Percentiles rank a stretch among this genome's conserved stretches.
Conservation (phyloP, 805 yeast genomes). For the Yarrowia phangngaensis region DNA sequence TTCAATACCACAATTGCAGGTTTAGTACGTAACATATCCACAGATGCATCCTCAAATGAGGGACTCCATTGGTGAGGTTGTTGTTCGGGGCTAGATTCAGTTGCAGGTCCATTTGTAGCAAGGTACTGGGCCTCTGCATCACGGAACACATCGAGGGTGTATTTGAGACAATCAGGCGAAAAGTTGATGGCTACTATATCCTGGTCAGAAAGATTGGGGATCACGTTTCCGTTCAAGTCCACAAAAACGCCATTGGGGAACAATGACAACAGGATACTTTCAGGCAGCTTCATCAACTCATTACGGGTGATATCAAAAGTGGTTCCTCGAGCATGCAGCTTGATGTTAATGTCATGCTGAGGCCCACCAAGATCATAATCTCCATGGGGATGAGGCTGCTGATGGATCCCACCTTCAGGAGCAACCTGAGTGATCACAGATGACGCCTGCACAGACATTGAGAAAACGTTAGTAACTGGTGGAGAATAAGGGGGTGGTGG, state of each 20-base stretch:
- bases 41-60: conserved; percentile 41
- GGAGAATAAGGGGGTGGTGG: conserved; percentile 36
- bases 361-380: conserved; percentile 7
- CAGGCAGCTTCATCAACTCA: conserved; percentile 88
- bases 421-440: conserved; percentile 69
- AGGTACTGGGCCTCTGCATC: conserved; percentile 48
- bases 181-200: conserved; percentile 77
- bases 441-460: conserved; percentile 33
- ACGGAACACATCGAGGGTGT: conserved; percentile 68
- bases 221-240: conserved; percentile 70
- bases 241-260: conserved; percentile 89
- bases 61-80: conserved; percentile 8
- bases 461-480: conserved; percentile 29
- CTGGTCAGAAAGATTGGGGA: conserved; percentile 71
- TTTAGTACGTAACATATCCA: conserved; percentile 65
- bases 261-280: conserved; percentile 75
- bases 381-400: conserved; percentile 21
- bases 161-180: conserved; percentile 80
- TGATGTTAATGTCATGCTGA: conserved; percentile 54
- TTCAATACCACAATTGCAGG: conserved; percentile 89
- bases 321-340: conserved; percentile 71
- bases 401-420: conserved; percentile 38
- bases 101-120: background rate
- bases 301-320: conserved; percentile 76
- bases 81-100: background rate